phyloP scores from a whole-genome alignment of 2,329 filamentous ascomycete genomes.

The Corniculantispora saksenae region DNA sequence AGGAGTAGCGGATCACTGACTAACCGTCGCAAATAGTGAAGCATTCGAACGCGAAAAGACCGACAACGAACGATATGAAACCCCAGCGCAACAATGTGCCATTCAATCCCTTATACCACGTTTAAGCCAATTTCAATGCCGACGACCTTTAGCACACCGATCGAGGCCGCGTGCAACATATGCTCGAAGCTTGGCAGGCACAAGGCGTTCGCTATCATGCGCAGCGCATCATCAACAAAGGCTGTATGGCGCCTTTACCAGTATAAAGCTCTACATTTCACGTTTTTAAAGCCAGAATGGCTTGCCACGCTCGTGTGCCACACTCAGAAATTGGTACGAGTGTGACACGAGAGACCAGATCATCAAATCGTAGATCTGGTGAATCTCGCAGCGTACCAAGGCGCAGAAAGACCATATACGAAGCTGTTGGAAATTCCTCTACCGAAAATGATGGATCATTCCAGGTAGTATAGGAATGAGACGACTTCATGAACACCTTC shows the following conservation, averaged over 20 bases:
- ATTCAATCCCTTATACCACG: background rate
- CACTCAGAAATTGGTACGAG: background rate
- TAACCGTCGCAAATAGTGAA: background rate
- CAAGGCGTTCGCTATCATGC: background rate
- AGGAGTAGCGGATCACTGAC: background rate
- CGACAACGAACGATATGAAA: slow-evolving; percentile 1
- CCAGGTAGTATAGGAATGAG: background rate
- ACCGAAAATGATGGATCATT: background rate
- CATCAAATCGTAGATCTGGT: too few relatives aligned
- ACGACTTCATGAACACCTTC: slow-evolving; percentile 3
- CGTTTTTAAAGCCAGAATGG: background rate
- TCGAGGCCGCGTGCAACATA: background rate
- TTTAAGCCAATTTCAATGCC: background rate
- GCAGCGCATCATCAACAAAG: background rate
- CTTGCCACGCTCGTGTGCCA: background rate
- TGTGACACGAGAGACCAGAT: background rate
- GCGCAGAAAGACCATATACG: background rate
- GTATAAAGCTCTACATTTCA: slow-evolving; percentile 10
- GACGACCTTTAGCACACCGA: background rate
- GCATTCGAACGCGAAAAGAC: slow-evolving; percentile 1
- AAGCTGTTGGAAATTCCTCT: background rate
- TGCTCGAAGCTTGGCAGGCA: background rate
- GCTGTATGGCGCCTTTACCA: slow-evolving; percentile 5
- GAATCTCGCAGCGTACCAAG: too few relatives aligned
- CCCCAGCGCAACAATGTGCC: background rate